Evolutionary conservation across 2,329 filamentous ascomycete genomes (phyloP).

Genomic region (Sphaerostilbella broomeana): DNA sequence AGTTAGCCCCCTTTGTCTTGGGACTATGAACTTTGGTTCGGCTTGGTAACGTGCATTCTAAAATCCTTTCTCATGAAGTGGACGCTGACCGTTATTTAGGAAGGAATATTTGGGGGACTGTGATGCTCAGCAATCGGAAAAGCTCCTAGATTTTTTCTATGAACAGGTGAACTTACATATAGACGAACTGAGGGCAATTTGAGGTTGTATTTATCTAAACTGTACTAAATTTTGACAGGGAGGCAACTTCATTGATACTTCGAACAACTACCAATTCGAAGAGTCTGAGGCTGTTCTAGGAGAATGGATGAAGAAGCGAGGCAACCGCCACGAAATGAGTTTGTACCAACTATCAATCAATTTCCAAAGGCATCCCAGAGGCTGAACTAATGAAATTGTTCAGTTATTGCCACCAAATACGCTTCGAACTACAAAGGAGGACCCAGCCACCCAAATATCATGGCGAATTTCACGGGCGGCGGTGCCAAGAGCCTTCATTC

Average conservation of each 20-base stretch:
- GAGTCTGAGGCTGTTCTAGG: slow-evolving; percentile 62
- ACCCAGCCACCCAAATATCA: slow-evolving; percentile 34
- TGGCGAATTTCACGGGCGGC: slow-evolving; percentile 52
- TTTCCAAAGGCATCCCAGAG: not conserved
- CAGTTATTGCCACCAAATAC: slow-evolving; percentile 64
- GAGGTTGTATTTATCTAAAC: not conserved
- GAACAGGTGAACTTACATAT: slow-evolving; percentile 36
- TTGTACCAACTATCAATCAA: slow-evolving; percentile 15
- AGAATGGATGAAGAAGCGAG: slow-evolving; percentile 61
- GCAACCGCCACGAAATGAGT: slow-evolving; percentile 60
- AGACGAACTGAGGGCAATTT: too few relatives aligned
- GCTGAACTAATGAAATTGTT: not conserved
- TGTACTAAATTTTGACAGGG: not conserved
- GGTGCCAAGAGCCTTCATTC: slow-evolving; percentile 53
- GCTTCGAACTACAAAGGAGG: slow-evolving; percentile 51
- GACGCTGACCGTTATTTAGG: slow-evolving; percentile 28
- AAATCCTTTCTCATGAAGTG: too few relatives aligned
- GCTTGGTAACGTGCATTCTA: slow-evolving; percentile 37
- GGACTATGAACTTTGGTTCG: slow-evolving; percentile 59
- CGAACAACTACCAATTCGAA: slow-evolving; percentile 60
- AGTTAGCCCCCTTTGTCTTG: slow-evolving; percentile 62
- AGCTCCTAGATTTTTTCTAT: slow-evolving; percentile 60
- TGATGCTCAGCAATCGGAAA: slow-evolving; percentile 54
- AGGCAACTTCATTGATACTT: slow-evolving; percentile 69
- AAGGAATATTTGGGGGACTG: slow-evolving; percentile 56